Evolutionary conservation across 176 grass and related monocot species (phyloP).

Genomic region (Aegilops umbellulata): DNA sequence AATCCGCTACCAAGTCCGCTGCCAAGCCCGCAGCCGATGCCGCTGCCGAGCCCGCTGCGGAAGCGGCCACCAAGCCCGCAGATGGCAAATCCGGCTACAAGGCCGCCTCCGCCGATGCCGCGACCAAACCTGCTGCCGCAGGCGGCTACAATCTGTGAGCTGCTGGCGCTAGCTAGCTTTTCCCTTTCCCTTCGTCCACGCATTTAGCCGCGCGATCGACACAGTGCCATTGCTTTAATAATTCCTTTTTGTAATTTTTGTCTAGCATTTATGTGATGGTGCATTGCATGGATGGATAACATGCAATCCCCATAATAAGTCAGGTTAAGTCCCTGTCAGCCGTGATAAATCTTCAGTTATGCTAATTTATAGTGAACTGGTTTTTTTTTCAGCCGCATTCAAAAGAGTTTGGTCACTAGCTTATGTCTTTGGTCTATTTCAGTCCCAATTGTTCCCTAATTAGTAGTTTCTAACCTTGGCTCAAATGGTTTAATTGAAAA

Average conservation of each 20-base stretch:
- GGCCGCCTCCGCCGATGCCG: background rate
- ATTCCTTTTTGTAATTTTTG: background rate
- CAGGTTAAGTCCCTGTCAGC: background rate
- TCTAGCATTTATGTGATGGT: background rate
- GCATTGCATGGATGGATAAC: background rate
- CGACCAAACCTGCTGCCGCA: background rate
- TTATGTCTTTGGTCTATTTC: too few species aligned
- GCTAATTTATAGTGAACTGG: background rate
- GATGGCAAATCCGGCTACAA: background rate
- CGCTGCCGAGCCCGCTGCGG: background rate
- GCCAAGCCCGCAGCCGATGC: background rate
- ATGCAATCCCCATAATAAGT: too few species aligned
- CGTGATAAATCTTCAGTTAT: background rate
- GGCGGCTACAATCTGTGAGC: conserved; percentile 1
- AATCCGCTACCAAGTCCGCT: background rate
- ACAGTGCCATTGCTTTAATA: background rate
- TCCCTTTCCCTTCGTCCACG: background rate
- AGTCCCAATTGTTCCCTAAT: too few species aligned
- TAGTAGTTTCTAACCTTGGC: too few species aligned
- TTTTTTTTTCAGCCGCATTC: background rate
- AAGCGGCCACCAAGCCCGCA: background rate
- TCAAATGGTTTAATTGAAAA: too few species aligned
- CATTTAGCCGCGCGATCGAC: background rate
- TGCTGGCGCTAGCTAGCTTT: background rate
- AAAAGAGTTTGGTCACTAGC: background rate